phyloP scores from a whole-genome alignment of 2,329 filamentous ascomycete genomes.

The Calycina marina region DNA sequence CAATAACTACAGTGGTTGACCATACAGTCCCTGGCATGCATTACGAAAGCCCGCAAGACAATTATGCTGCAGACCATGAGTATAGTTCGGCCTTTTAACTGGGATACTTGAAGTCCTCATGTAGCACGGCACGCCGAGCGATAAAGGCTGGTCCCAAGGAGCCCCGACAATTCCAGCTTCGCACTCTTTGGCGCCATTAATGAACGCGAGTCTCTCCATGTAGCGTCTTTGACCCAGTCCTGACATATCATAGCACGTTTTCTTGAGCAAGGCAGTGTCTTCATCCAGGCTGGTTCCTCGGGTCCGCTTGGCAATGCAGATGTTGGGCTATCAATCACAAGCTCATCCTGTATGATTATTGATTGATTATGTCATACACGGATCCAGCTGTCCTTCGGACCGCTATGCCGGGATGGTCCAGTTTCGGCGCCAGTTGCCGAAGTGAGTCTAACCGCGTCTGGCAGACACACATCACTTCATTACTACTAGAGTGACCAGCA shows the following conservation, averaged over 20 bases:
- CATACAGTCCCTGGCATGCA: slow-evolving; percentile 7
- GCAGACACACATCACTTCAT: too few species aligned
- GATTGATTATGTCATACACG: too few species aligned
- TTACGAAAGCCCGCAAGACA: slow-evolving; percentile 4
- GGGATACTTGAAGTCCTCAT: slow-evolving; percentile 10
- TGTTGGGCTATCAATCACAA: slow-evolving; percentile 2
- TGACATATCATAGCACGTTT: slow-evolving; percentile 7
- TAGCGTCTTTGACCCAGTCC: slow-evolving; percentile 1
- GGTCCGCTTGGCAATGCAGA: slow-evolving; percentile 6
- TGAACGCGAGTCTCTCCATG: slow-evolving; percentile 5
- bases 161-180: slow-evolving; percentile 5
- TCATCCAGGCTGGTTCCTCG: slow-evolving; percentile 6
- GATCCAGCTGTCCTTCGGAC: too few species aligned
- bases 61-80: too few species aligned
- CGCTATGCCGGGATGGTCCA: too few species aligned
- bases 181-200: slow-evolving; percentile 5
- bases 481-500: too few species aligned
- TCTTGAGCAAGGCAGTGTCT: slow-evolving; percentile 9
- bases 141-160: slow-evolving; percentile 7
- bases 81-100: slow-evolving; percentile 6
- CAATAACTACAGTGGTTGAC: slow-evolving; percentile 4
- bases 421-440: too few species aligned
- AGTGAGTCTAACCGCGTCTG: too few species aligned
- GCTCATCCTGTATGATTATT: slow-evolving; percentile 1
- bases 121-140: slow-evolving; percentile 3